Evolutionary conservation across 352 stramenopile genomes (phyloP), one percentile per base, ranked within the genome.

Genomic region (Phytopythium delawarense): DNA sequence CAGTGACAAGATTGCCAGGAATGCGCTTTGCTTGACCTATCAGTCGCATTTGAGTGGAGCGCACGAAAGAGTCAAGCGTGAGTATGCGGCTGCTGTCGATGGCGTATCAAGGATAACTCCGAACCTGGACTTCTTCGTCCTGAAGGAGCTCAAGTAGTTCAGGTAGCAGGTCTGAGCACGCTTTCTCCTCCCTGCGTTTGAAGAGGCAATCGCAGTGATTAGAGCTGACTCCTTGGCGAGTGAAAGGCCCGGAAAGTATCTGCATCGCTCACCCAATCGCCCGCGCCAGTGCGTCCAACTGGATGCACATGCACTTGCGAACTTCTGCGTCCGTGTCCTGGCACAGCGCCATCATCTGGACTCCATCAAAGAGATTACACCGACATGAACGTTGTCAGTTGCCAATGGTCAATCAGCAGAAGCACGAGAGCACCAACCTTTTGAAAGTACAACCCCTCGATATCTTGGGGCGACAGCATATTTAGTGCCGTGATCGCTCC

Each of bases 301-400:
- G 85, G 57, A 94, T 79, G 54, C 85, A 92, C 85, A 94, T 94
- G 61, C 79, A 92, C 59, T 72, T 86, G 28, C 85, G 83, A 30
- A 94, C 81, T 69, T 94, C 85, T 13, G 83, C 80, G 48, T 94
- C 85, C 5, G 85, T 94, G 50, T 94, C 85, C 75, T 94, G 85
- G 49, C 85, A 94, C 32, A 94, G 61, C 0, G 75, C 78, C 77
- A 94, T 91, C 85, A 92, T 94, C 83, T 94, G 72, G 11, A 44
- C 16, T 7, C 35, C 13, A 34, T 32, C 39, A 40, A 53, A 32
- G 23, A 3, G 18, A 53, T 20, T 12, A 30, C 13, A 28, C 1
- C 40, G 45, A 30, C 65, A 56, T 44, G 21, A 62, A 23, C 53
- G 25, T 58, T 52, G 42, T 49, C 20, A 49, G 9, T 49, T 49